Conservation (phyloP, 2,329 filamentous ascomycete genomes). For the Stenocarpella maydis region DNA sequence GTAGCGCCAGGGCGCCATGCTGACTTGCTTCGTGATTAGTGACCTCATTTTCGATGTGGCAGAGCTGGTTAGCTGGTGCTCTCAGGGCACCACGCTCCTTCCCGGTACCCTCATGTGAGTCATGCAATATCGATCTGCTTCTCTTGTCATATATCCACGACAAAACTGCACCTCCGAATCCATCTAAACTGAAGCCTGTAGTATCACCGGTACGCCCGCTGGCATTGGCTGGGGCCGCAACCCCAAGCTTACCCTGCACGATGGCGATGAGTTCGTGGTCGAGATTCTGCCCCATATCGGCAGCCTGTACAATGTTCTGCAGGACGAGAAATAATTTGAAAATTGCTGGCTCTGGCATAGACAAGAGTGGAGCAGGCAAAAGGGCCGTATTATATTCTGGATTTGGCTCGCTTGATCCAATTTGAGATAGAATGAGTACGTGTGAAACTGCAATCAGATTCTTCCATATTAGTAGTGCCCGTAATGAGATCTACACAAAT, state of each 20-base stretch:
- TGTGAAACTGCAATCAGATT: neutral
- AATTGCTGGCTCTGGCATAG: neutral
- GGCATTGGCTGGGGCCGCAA: slow-evolving; percentile 50
- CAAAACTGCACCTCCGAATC: neutral
- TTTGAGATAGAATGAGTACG: neutral
- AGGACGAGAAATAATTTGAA: slow-evolving; percentile 45
- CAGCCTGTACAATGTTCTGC: slow-evolving; percentile 50
- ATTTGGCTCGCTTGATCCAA: neutral
- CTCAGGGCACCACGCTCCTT: slow-evolving; percentile 53
- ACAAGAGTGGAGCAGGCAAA: neutral
- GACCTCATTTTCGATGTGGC: slow-evolving; percentile 63
- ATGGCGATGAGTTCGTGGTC: slow-evolving; percentile 53
- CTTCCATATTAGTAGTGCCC: neutral
- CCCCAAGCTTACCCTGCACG: slow-evolving; percentile 48
- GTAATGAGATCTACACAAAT: neutral
- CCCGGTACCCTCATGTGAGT: slow-evolving; percentile 49
- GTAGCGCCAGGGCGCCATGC: neutral
- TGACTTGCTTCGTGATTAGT: slow-evolving; percentile 42
- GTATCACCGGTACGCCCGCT: slow-evolving; percentile 53
- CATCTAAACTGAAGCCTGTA: neutral
- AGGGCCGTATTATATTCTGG: neutral
- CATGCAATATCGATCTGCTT: no score
- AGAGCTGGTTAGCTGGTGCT: slow-evolving; percentile 52
- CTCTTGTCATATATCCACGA: no score
- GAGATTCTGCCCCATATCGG: slow-evolving; percentile 54